A percentile compares a stretch with the other conserved stretches of the same genome.
These are phyloP conservation scores for Leptographium lundbergii DNA, from an alignment of 2,329 filamentous ascomycete genomes.

Conservation along the genomic window DNA sequence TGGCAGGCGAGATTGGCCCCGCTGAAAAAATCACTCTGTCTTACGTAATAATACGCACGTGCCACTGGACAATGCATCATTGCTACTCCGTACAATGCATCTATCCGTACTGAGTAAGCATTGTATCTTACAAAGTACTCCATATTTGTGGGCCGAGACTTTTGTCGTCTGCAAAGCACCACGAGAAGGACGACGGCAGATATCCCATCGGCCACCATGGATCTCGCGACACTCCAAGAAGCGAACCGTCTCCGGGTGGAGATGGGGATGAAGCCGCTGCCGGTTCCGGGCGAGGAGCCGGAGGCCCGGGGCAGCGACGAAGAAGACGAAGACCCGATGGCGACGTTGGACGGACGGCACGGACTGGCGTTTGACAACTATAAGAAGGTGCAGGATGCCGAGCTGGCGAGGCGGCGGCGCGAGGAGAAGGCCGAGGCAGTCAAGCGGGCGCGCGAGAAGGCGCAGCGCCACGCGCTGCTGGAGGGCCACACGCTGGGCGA, in stretches of 20 bases:
- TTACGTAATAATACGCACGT: not conserved
- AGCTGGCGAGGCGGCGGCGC: slow-evolving; percentile 63
- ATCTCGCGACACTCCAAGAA: slow-evolving; percentile 73
- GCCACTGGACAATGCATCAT: not conserved
- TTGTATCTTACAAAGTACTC: no score
- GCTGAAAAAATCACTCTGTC: not conserved
- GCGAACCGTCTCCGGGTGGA: slow-evolving; percentile 84
- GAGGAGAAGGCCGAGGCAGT: slow-evolving; percentile 73
- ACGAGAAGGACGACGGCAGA: no score
- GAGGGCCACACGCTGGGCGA: slow-evolving; percentile 81
- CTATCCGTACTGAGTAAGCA: no score
- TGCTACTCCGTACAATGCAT: no score
- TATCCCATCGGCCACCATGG: slow-evolving; percentile 28
- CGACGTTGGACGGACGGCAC: slow-evolving; percentile 72
- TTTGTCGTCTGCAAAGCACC: not conserved
- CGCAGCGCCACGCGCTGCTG: slow-evolving; percentile 61
- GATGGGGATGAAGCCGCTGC: slow-evolving; percentile 80
- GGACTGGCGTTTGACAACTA: slow-evolving; percentile 65
- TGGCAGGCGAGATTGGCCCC: slow-evolving; percentile 2
- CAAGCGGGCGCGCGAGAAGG: slow-evolving; percentile 76
- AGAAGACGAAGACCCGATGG: slow-evolving; percentile 57
- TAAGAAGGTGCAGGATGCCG: slow-evolving; percentile 51
- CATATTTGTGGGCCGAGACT: not conserved
- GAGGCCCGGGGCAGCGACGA: slow-evolving; percentile 16
- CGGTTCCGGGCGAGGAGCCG: slow-evolving; percentile 54